phyloP scores from a whole-genome alignment of 176 grass and related monocot genomes.

The Elaeis guineensis region DNA sequence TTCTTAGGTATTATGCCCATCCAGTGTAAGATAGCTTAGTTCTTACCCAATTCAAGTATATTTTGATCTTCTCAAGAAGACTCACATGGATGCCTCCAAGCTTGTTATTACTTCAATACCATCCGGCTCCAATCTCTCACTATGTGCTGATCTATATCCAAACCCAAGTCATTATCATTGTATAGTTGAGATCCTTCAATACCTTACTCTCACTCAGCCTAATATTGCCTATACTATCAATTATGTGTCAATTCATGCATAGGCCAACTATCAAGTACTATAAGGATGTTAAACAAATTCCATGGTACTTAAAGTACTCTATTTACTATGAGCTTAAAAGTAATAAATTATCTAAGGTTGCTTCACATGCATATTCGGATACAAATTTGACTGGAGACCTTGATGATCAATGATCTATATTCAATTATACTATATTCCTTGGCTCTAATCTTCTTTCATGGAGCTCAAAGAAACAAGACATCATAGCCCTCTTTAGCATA shows the following conservation, averaged over 20 bases:
- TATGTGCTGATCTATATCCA: too few relatives aligned
- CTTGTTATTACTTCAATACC: neutral
- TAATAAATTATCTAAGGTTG: neutral
- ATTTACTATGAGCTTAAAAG: neutral
- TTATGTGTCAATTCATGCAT: neutral
- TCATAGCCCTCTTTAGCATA: neutral
- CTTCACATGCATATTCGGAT: too few relatives aligned
- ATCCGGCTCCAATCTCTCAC: too few relatives aligned
- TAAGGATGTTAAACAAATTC: neutral
- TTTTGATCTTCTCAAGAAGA: too few relatives aligned
- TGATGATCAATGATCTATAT: too few relatives aligned
- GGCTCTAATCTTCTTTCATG: slow-evolving; percentile 5
- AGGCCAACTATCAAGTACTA: neutral
- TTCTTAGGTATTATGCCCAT: too few relatives aligned
- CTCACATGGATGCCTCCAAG: neutral
- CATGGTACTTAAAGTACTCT: neutral
- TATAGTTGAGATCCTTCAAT: neutral
- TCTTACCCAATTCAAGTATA: too few relatives aligned
- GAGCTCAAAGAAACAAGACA: neutral
- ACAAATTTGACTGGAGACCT: too few relatives aligned
- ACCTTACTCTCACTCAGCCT: neutral
- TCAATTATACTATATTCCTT: neutral
- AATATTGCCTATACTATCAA: neutral
- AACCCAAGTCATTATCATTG: neutral
- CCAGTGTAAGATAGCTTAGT: too few relatives aligned